A percentile compares a stretch with the other conserved stretches of the same genome.
Evolutionary conservation across 441 rosid genomes (phyloP).

Genomic region (Mallotus repandus): DNA sequence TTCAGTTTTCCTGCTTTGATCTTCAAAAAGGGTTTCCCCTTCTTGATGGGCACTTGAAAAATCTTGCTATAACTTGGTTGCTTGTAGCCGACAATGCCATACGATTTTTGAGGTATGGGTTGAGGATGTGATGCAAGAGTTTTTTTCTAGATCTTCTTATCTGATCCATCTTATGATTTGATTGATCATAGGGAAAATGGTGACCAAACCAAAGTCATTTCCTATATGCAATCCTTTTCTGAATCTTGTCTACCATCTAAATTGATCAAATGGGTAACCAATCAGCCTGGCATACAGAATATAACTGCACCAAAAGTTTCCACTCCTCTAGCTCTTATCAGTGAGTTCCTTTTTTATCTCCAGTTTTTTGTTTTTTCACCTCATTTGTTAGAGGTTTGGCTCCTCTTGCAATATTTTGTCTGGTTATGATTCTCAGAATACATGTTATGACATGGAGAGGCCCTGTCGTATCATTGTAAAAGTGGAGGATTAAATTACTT

Average conservation of each 20-base stretch:
- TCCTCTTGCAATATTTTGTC: slow-evolving; percentile 25
- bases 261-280: slow-evolving; percentile 53
- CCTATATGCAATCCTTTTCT: slow-evolving; percentile 49
- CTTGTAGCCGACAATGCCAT: slow-evolving; percentile 50
- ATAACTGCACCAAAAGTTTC: slow-evolving; percentile 36
- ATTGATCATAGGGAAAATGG: slow-evolving; percentile 48
- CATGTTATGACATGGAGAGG: slow-evolving; percentile 26
- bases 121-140: slow-evolving; percentile 1
- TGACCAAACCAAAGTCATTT: slow-evolving; percentile 42
- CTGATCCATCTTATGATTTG: slow-evolving; percentile 28
- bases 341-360: slow-evolving; percentile 45
- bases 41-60: slow-evolving; percentile 36
- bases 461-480: slow-evolving; percentile 23
- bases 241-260: slow-evolving; percentile 44
- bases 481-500: slow-evolving; percentile 33
- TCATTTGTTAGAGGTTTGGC: slow-evolving; percentile 19
- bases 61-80: slow-evolving; percentile 55
- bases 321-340: slow-evolving; percentile 55
- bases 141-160: slow-evolving; percentile 18
- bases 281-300: slow-evolving; percentile 43
- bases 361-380: slow-evolving; percentile 18
- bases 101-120: slow-evolving; percentile 48
- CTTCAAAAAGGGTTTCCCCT: slow-evolving; percentile 35
- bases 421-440: slow-evolving; percentile 33
- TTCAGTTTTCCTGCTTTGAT: slow-evolving; percentile 46